Percentiles rank a stretch among this genome's conserved stretches.
phyloP scores from a whole-genome alignment of 257 asterid species.

The Nemophila menziesii region DNA sequence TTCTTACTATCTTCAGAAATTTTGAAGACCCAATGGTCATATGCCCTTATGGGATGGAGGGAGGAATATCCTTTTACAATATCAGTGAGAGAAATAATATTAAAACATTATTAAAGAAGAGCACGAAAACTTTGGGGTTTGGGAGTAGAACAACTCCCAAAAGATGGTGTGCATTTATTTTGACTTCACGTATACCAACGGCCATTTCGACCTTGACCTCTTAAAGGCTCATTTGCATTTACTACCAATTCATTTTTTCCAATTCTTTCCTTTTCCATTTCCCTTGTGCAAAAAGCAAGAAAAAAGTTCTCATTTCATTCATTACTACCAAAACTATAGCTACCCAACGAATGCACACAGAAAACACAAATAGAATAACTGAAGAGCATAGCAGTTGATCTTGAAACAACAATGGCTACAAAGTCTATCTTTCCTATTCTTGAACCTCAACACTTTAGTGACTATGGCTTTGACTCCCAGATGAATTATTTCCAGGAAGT shows the following conservation, averaged over 20 bases:
- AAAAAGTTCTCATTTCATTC: neutral
- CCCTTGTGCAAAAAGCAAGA: neutral
- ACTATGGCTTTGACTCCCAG: conserved; percentile 74
- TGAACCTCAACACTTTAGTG: conserved; percentile 57
- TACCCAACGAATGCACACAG: neutral
- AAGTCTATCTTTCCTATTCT: conserved; percentile 34
- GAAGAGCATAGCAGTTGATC: neutral
- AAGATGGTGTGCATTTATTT: neutral
- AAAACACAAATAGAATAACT: conserved; percentile 1
- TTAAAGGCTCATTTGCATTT: neutral
- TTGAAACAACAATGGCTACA: conserved; percentile 24
- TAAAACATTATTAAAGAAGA: conserved; percentile 2
- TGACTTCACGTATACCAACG: neutral
- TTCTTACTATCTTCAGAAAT: neutral
- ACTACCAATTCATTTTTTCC: neutral
- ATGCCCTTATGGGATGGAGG: too few relatives aligned
- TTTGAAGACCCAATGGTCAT: neutral
- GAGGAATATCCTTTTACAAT: too few relatives aligned
- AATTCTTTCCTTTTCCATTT: neutral
- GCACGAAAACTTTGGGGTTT: neutral
- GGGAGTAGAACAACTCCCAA: neutral
- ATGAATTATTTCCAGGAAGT: conserved; percentile 80
- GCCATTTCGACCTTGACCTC: conserved; percentile 8
- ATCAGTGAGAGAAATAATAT: neutral
- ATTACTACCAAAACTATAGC: neutral